A percentile compares a stretch with the other conserved stretches of the same genome.
Conservation (phyloP, 768 basidiomycete species). For the Panaeolus cyanescens region DNA sequence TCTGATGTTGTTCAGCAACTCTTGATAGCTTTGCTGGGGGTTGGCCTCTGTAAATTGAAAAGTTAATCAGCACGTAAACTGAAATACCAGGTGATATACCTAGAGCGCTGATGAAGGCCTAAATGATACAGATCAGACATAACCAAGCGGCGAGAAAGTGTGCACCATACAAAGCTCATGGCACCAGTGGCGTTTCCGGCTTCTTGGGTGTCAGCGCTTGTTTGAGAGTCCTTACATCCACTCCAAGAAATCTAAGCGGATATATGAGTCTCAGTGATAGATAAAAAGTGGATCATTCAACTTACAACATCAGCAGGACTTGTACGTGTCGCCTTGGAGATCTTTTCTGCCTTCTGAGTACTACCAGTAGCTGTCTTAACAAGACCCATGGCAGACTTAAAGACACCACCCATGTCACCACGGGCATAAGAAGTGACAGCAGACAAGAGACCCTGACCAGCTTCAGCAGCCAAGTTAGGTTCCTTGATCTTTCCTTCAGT, state of each 20-base stretch:
- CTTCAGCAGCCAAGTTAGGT: slow-evolving; percentile 85
- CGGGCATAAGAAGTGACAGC: slow-evolving; percentile 76
- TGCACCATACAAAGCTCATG: slow-evolving; percentile 78
- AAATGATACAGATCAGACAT: slow-evolving; percentile 26
- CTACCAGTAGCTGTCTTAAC: slow-evolving; percentile 74
- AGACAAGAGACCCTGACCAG: slow-evolving; percentile 82
- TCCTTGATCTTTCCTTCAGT: slow-evolving; percentile 96
- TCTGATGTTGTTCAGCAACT: slow-evolving; percentile 40
- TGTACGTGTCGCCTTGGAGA: slow-evolving; percentile 63
- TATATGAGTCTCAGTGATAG: background rate
- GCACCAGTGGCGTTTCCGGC: slow-evolving; percentile 71
- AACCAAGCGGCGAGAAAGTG: background rate
- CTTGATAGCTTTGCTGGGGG: slow-evolving; percentile 43
- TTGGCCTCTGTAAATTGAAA: slow-evolving; percentile 33
- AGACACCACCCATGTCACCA: slow-evolving; percentile 79
- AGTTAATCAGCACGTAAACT: background rate
- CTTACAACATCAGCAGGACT: slow-evolving; percentile 86
- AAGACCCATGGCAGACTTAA: slow-evolving; percentile 73
- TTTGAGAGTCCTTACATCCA: slow-evolving; percentile 80
- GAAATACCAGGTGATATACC: slow-evolving; percentile 31
- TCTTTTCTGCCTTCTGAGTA: slow-evolving; percentile 62
- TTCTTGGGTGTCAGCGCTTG: slow-evolving; percentile 77
- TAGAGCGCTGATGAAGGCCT: slow-evolving; percentile 60
- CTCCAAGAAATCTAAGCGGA: slow-evolving; percentile 74
- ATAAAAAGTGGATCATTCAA: slow-evolving; percentile 11